Evolutionary conservation across 768 basidiomycete genomes (phyloP), one percentile per base, ranked within the genome.

Genomic region (Leccinum broughii): DNA sequence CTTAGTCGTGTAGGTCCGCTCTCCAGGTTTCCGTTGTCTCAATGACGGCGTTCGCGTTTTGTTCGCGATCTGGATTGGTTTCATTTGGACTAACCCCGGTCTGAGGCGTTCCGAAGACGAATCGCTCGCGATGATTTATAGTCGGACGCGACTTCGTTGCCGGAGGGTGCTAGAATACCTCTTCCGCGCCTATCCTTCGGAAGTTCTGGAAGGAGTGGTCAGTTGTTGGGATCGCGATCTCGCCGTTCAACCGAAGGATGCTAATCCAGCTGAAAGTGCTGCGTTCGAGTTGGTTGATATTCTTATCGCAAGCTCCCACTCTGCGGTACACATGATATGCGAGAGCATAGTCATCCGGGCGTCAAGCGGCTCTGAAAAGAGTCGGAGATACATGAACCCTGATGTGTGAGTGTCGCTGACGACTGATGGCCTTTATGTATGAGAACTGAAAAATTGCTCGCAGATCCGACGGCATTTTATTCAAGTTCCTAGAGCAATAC

Each of bases 401-500:
- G 85, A 87, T 59, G 72, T 93, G 92, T 93, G 61, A 66, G 86
- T 77, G 15, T 53, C 15, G 4, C 11, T 20, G 53, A 44, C 9
- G 14, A 46, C 6, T 26, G 41, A n/a, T 8, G 7, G 10, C 15
- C 20, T n/a, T 57, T 8, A 55, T 34, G 50, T 8, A 55, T 34
- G 50, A 15, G 52, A 55, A 35, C 51, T 64, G 22, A 64, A 14
- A 48, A 30, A 34, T 37, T 17, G n/a, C n/a, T 57, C 49, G n/a
- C 59, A 95, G 93, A 60, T 82, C 84, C 39, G 92, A 94, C 61
- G 74, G 76, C 4, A 80, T 81, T 15, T 68, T 94, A n/a, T 94
- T 93, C 79, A 84, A 81, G 32, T 98, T 98, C 71, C 77, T 98
- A 51, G 94, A 98, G 69, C 85, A 86, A 57, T 98, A 98, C 69